Base-by-base conservation (phyloP, 2,329 filamentous ascomycete species). In the Arachnomyces sp. region DNA sequence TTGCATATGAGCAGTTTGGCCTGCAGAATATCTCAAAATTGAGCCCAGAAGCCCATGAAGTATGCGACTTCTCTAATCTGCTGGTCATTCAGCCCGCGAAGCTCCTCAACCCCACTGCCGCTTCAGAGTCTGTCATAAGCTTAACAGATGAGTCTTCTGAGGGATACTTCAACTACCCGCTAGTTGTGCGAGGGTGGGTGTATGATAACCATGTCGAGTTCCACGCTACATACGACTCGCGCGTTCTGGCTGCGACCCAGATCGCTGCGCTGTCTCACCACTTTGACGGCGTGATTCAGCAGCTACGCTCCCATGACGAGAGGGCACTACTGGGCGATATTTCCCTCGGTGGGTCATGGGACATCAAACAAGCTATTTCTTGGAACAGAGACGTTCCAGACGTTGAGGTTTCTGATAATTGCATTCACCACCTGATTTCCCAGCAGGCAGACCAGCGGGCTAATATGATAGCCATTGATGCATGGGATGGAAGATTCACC, bases 1-100 rank as follows among this genome's bases (percentile, higher is more conserved):
- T 78, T 2, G 71, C 75, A 0, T 71, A 77, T 49, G 74, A 83
- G 58, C 76, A 83, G 52, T 68, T 74, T 6, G 66, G 65, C 3
- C 38, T 69, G 5, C 65, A 67, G 34, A 59, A 65, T 36, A 68
- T 69, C 43, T 71, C 75, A 11, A 62, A 65, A 11, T 54, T 76
- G 9, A 73, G 71, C 44, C 58, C 68, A 1, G 57, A 61, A 31
- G 54, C 58, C 4, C 52, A 54, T 5, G 46, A 52, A 7, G 63
- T 62, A 14, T 67, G 63, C 43, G 53, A 61, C 8, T 65, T 67
- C 46, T 59, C 65, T 34, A 67, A 58, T 15, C 48, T 68, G 37
- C 53, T 68, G 3, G 57, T 61, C 3, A 55, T 69, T 2, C 54
- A 54, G 3, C 43, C 66, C 4, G 44, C 43, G 29, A 4, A 36